Conservation (phyloP, 495 filamentous ascomycete species). For the Daldinia concentrica region DNA sequence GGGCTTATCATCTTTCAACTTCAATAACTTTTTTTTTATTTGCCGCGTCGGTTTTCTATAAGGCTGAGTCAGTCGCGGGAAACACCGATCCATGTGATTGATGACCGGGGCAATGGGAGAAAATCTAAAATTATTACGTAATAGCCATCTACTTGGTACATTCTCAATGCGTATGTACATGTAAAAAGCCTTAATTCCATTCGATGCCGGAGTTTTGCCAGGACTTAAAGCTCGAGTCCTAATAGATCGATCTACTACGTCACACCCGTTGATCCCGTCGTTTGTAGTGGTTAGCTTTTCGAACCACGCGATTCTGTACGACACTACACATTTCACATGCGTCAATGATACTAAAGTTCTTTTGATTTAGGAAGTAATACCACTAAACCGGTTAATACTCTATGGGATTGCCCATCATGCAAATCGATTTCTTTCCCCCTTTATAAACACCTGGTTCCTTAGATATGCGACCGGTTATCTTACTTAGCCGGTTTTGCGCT, state of each 20-base stretch:
- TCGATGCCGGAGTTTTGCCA: not conserved
- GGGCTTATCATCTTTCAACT: slow-evolving; percentile 20
- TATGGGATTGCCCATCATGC: slow-evolving; percentile 27
- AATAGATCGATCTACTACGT: slow-evolving; percentile 27
- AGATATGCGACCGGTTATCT: slow-evolving; percentile 45
- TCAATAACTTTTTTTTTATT: slow-evolving; percentile 28
- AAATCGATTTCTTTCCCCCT: slow-evolving; percentile 3
- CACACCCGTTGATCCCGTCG: slow-evolving; percentile 11
- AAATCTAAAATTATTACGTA: slow-evolving; percentile 9
- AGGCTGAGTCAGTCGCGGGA: slow-evolving; percentile 28
- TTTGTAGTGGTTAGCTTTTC: not conserved
- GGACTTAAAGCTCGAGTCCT: not conserved
- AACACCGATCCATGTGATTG: slow-evolving; percentile 6
- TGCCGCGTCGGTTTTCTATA: slow-evolving; percentile 23
- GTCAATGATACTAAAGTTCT: slow-evolving; percentile 14
- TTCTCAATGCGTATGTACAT: no score
- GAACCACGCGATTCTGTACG: not conserved
- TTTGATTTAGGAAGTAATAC: not conserved
- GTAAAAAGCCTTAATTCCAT: not conserved
- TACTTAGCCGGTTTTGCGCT: slow-evolving; percentile 42
- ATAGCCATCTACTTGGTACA: not conserved
- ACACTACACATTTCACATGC: not conserved
- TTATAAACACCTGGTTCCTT: slow-evolving; percentile 15
- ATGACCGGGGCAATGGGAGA: slow-evolving; percentile 6
- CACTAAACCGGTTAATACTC: not conserved